Evolutionary conservation across 257 asterid genomes (phyloP), one percentile per base, ranked within the genome.

Genomic region (Ophiorrhiza pumila): DNA sequence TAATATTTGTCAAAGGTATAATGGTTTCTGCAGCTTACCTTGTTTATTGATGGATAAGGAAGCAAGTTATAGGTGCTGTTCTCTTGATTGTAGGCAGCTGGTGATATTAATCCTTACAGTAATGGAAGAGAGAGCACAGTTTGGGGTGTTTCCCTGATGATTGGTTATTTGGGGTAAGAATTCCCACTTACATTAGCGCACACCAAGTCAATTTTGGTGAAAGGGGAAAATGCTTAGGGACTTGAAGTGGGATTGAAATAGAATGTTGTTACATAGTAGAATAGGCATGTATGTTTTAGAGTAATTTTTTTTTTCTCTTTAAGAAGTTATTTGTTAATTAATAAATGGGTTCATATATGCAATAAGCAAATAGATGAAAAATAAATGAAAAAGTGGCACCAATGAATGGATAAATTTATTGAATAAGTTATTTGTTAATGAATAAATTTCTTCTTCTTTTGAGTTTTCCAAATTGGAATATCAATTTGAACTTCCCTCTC

Each of bases 91-190:
- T 74, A 95, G 99, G 93, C 88, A 69, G 96, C 82, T 55, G 93
- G 83, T 72, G 99, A 95, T 77, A 65, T 84, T 79, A 95, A 86
- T 81, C 99, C 97, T 10, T 85, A 86, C 85, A 87, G 76, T 71
- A 84, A 80, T 76, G 99, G 96, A 81, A 83, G 93, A 78, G 98
- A 92, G 79, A 95, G 93, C 90, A 95, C 98, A 34, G 90, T 89
- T 71, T 95, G 98, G 99, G 99, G 99, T 78, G 98, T 95, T 78
- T 87, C 96, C 77, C 83, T 95, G 86, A 95, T 95, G 99, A 56
- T 89, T 71, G 98, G 99, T 74, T 95, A 95, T 92, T 89, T 95
- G 71, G 99, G 99, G 99, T 95, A 95, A 72, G 89, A 18, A 42
- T 18, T 83, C 72, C 71, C 29, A 55, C 75, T 78, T 59, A 63